These are phyloP conservation scores for Vaccinium darrowii DNA, from an alignment of 148 eudicot genomes.

Conservation along the genomic window DNA sequence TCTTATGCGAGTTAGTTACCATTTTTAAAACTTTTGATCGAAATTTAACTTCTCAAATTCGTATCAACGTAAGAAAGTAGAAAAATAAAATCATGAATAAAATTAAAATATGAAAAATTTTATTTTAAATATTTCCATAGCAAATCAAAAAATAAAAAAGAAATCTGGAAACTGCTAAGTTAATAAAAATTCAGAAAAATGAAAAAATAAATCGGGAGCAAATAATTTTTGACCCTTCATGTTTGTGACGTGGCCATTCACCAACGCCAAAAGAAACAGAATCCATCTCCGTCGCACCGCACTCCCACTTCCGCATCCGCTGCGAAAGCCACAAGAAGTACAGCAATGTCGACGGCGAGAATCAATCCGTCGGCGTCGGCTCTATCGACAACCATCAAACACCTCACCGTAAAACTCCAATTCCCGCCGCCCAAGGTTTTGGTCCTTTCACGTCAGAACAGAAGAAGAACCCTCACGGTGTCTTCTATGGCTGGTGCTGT, in stretches of 20 bases:
- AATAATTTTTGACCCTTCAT: neutral
- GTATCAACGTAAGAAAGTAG: neutral
- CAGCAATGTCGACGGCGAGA: slow-evolving; percentile 46
- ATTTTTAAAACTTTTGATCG: too few relatives aligned
- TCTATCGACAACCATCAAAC: slow-evolving; percentile 45
- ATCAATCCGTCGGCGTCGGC: slow-evolving; percentile 46
- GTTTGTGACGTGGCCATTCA: slow-evolving; percentile 1
- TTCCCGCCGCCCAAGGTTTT: slow-evolving; percentile 10
- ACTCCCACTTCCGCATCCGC: neutral
- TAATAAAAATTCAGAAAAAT: too few relatives aligned
- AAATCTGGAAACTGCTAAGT: too few relatives aligned
- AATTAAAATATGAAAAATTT: too few relatives aligned
- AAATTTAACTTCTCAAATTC: too few relatives aligned
- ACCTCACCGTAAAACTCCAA: slow-evolving; percentile 27
- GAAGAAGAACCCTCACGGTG: slow-evolving; percentile 28
- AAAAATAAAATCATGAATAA: too few relatives aligned
- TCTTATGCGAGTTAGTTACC: too few relatives aligned
- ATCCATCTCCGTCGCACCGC: neutral
- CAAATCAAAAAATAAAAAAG: too few relatives aligned
- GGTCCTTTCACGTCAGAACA: neutral
- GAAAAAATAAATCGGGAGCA: too few relatives aligned
- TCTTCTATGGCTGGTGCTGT: slow-evolving; percentile 31
- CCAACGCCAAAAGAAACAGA: neutral
- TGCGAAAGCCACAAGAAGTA: neutral
- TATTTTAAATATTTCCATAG: too few relatives aligned